Base-by-base conservation (phyloP, 306 rosid species). In the Cucurbita pepo region DNA sequence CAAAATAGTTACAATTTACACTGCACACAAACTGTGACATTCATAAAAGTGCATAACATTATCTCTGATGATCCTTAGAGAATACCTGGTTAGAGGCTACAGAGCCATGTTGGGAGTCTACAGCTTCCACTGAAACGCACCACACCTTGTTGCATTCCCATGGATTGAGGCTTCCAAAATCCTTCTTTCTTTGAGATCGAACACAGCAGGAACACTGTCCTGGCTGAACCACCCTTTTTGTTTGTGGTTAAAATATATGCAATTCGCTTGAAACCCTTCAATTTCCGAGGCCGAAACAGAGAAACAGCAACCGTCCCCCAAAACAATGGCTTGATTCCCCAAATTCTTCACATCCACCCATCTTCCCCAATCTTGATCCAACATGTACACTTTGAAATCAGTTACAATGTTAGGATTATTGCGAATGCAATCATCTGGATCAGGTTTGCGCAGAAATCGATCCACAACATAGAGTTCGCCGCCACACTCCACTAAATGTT, bases 391-490 rank as follows among this genome's bases (percentile, higher is more conserved):
- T 76, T 81, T 88, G 77, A 92, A 88, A 62, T 56, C 69, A 8
- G 75, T 84, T 1, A 55, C 59, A 30, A 30, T 2, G 34, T 2
- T 1, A 30, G 34, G 34, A 30, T 30, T 30, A 3, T 30, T 30
- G 34, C 34, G 34, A 2, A 30, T 30, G 34, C 34, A 30, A 30
- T 30, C 34, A 30, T 30, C 34, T 30, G 34, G 34, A 30, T 30
- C 34, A 30, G 3, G 34, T 30, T 30, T 30, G 34, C 3, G 34
- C 13, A 70, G 56, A 81, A 63, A 85, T 57, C 88, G 81, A 71
- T 90, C 96, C 25, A 90, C 86, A 22, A 92, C 87, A 72, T 80
- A 90, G 5, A 92, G 85, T 66, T 73, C 83, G 51, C 87, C 95
- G 62, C 81, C 47, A 3, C 83, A 83, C 55, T 89, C 96, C 19